Conservation (phyloP, 2,329 filamentous ascomycete species). For the Sphaerulina musiva region DNA sequence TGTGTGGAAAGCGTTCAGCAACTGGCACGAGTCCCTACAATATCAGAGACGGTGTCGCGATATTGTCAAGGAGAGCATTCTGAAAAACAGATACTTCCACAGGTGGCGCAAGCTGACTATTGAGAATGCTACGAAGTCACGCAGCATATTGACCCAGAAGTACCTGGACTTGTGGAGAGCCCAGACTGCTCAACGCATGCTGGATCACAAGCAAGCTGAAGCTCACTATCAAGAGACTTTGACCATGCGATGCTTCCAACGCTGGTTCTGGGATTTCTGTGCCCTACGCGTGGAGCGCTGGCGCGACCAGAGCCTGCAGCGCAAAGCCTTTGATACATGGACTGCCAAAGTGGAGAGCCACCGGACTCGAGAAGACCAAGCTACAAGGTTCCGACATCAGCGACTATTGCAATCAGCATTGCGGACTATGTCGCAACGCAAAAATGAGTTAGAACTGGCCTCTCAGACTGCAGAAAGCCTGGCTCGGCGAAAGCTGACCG, state of each 20-base stretch:
- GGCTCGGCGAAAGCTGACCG: constrained; percentile 1
- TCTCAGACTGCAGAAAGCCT: constrained; percentile 4
- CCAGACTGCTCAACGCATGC: constrained; percentile 30
- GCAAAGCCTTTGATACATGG: constrained; percentile 15
- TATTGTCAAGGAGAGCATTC: constrained; percentile 34
- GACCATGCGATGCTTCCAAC: constrained; percentile 24
- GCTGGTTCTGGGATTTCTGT: constrained; percentile 24
- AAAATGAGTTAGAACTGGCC: constrained; percentile 1
- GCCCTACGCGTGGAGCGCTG: constrained; percentile 28
- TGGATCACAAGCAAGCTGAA: constrained; percentile 22
- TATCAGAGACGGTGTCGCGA: constrained; percentile 56
- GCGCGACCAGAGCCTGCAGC: constrained; percentile 29
- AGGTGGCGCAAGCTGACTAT: constrained; percentile 62
- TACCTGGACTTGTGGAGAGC: constrained; percentile 51
- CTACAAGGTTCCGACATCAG: constrained; percentile 7
- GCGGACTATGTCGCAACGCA: background rate
- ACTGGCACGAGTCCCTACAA: constrained; percentile 61
- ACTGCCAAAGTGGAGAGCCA: constrained; percentile 3
- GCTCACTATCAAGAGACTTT: constrained; percentile 26
- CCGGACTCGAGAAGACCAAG: constrained; percentile 10
- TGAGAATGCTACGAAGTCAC: constrained; percentile 51
- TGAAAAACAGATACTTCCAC: constrained; percentile 62
- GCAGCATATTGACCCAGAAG: constrained; percentile 48
- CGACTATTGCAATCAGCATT: background rate
- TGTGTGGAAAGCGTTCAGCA: constrained; percentile 56